Evolutionary conservation across 108 stramenopile species (phyloP), one percentile per base, ranked within the genome.

Genomic region (Nannochloropsis salina): DNA sequence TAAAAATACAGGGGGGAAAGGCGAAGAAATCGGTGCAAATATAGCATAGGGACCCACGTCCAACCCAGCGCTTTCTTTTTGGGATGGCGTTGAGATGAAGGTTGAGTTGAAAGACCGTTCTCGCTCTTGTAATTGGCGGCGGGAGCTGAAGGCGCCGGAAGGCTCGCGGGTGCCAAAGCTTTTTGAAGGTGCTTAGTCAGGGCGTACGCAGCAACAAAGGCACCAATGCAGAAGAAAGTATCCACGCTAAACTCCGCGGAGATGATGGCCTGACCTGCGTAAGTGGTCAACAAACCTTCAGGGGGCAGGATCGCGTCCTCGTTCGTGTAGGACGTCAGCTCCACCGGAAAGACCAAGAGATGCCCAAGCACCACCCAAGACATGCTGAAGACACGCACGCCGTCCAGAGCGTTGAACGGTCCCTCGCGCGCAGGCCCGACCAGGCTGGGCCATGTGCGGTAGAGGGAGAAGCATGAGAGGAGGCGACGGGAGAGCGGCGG

Each of bases 51-150:
- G 20, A 74, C 61, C 61, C 61, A 74, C n/a, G 61, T n/a, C 61
- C 61, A 74, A n/a, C 61, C 61, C 61, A 74, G n/a, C 61, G 15
- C n/a, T n/a, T 74, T 74, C 61, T 74, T n/a, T n/a, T 74, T 15
- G 15, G 15, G 61, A 4, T 74, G 61, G 20, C n/a, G 61, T 74
- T 74, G 61, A 15, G 15, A n/a, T n/a, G 15, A n/a, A 1, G 15
- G 61, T n/a, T 74, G 61, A 74, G n/a, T 74, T 15, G 61, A 74
- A n/a, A 74, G 61, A n/a, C 61, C 61, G 61, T 74, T 74, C 61
- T 74, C 61, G 61, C 20, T 74, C 6, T 74, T 74, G 6, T 74
- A 74, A 3, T 6, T n/a, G 15, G 61, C 61, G 4, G 61, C 61
- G n/a, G 61, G 61, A 15, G 61, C 61, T 15, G 61, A 74, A n/a